Base-by-base conservation (phyloP, 305 asterid genomes). In the Caryopteris hybrid region DNA sequence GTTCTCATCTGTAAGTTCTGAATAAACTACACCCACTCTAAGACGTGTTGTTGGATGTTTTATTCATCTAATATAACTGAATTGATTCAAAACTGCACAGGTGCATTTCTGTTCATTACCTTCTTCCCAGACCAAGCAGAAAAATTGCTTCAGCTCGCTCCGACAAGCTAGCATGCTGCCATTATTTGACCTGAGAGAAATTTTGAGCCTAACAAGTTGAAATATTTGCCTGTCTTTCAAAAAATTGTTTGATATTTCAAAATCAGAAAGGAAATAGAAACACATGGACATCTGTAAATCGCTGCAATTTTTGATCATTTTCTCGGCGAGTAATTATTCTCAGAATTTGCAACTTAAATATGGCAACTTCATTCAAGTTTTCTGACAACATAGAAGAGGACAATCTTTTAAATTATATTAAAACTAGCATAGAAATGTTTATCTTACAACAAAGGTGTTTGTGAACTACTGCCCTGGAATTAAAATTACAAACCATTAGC, bases 71-170 rank as follows among this genome's bases (percentile, higher is more conserved):
- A 36, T 25, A 0, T 36, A n/a, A 13, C 27, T 9, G 17, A 16
- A 52, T 54, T 36, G 34, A 6, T 50, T 39, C 39, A 45, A 58
- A 46, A 11, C 66, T 46, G 69, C 64, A 54, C 90, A 88, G 98
- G 97, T 78, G 99, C 96, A 29, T 81, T 4, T 69, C 86, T 90
- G 74, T 88, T 93, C 71, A 62, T 90, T 53, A 93, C 99, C 17
- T 84, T 88, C 88, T 90, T 93, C 87, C 99, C 96, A 0, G 95
- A 88, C 34, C 96, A 92, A 86, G 98, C 97, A 50, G 98, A 90
- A 62, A 80, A 88, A 74, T 57, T 90, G 72, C 78, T 93, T 56
- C 83, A 82, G 75, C 77, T 86, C 69, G 80, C 64, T 59, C 96
- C 96, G n/a, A 20, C 91, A 60, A 69, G 90, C 69, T 80, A 85